These are phyloP conservation scores for Erysimum pusillum DNA, from an alignment of 441 rosid genomes.

Conservation along the genomic window DNA sequence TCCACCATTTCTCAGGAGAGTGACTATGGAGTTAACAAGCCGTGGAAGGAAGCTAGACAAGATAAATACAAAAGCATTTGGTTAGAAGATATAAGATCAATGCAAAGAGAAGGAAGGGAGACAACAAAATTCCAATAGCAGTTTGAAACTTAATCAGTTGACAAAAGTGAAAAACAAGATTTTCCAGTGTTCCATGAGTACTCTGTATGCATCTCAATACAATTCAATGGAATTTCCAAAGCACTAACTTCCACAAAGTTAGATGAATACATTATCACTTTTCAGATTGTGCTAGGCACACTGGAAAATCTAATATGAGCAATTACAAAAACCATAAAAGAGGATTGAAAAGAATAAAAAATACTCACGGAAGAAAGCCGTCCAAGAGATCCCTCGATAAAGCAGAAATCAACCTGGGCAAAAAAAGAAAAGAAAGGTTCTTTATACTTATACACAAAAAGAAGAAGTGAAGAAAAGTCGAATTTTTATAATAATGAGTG, in stretches of 20 bases:
- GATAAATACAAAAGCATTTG: slow-evolving; percentile 24
- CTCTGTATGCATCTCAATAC: background rate
- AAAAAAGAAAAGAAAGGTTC: background rate
- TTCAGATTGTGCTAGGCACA: too few relatives aligned
- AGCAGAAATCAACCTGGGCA: slow-evolving; percentile 77
- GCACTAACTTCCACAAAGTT: background rate
- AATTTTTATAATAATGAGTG: background rate
- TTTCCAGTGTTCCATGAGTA: background rate
- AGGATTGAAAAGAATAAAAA: slow-evolving; percentile 8
- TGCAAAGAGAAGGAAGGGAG: background rate
- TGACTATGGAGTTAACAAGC: slow-evolving; percentile 62
- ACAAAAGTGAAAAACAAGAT: background rate
- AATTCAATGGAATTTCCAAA: slow-evolving; percentile 6
- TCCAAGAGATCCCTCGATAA: slow-evolving; percentile 86
- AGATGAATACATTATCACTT: too few relatives aligned
- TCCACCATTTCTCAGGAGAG: slow-evolving; percentile 82
- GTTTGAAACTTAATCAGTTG: background rate
- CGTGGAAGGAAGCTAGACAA: slow-evolving; percentile 74
- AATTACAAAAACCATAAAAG: background rate
- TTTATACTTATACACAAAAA: slow-evolving; percentile 3
- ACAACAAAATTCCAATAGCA: background rate
- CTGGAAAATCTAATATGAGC: background rate
- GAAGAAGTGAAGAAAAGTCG: background rate
- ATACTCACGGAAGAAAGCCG: slow-evolving; percentile 76
- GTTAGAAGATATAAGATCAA: slow-evolving; percentile 1